These are phyloP conservation scores for Thalassiosira ordinaria DNA, from an alignment of 352 stramenopile genomes.

Conservation along the genomic window DNA sequence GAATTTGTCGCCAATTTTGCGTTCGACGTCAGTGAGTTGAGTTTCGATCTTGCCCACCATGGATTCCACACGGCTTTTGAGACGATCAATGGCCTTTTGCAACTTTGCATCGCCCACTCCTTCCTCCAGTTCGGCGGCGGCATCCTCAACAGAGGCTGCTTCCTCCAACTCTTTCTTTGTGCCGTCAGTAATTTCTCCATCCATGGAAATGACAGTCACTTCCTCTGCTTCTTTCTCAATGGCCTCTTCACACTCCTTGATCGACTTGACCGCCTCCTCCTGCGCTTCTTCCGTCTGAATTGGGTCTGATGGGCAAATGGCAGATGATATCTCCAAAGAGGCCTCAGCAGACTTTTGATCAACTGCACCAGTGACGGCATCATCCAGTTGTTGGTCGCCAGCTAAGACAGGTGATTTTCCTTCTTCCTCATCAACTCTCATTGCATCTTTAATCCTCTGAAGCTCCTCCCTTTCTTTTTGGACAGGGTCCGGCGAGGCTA, in stretches of 20 bases:
- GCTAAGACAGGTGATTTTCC: too few relatives aligned
- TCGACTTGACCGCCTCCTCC: constrained; percentile 56
- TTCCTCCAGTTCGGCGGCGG: constrained; percentile 8
- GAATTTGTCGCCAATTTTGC: constrained; percentile 96
- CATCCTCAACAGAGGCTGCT: constrained; percentile 2
- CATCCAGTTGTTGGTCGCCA: too few relatives aligned
- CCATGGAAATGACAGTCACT: constrained; percentile 37
- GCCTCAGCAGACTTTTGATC: constrained; percentile 9
- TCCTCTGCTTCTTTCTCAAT: constrained; percentile 51
- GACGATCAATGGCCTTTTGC: constrained; percentile 89
- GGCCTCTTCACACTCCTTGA: too few relatives aligned
- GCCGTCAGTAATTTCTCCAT: constrained; percentile 34
- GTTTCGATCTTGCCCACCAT: constrained; percentile 95
- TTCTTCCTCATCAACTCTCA: constrained; percentile 51
- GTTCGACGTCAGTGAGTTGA: constrained; percentile 93
- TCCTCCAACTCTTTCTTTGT: constrained; percentile 27
- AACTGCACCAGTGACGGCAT: too few relatives aligned
- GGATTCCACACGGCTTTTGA: constrained; percentile 92
- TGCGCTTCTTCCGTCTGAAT: constrained; percentile 40
- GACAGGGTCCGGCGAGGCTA: constrained; percentile 78
- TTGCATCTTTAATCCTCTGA: constrained; percentile 68
- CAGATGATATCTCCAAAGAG: constrained; percentile 15
- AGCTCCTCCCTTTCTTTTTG: constrained; percentile 76
- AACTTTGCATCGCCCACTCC: constrained; percentile 69
- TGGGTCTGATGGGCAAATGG: constrained; percentile 21